Evolutionary conservation across 805 yeast species (phyloP).

Genomic region (Priceomyces castillae): DNA sequence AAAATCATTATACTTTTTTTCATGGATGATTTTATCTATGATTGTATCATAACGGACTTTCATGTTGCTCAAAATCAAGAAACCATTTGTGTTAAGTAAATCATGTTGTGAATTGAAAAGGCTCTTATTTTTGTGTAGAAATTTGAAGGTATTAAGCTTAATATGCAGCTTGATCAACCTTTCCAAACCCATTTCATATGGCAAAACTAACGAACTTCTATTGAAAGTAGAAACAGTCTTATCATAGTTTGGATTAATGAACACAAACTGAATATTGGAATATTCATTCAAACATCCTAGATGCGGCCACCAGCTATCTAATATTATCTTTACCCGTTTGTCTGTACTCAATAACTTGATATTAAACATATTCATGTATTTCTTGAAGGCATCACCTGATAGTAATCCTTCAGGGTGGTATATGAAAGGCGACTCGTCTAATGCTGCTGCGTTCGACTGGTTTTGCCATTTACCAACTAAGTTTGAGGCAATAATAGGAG

Average conservation of each 20-base stretch:
- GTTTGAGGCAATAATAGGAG: slow-evolving; percentile 22
- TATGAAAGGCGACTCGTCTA: slow-evolving; percentile 8
- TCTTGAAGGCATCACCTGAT: slow-evolving; percentile 14
- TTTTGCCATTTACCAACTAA: slow-evolving; percentile 2
- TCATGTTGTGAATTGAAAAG: not conserved
- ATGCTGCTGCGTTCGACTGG: not conserved
- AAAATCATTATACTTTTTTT: slow-evolving; percentile 6
- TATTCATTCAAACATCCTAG: slow-evolving; percentile 9
- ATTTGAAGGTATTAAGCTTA: slow-evolving; percentile 11
- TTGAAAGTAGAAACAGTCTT: slow-evolving; percentile 12
- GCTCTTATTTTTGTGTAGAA: slow-evolving; percentile 9
- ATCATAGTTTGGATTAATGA: slow-evolving; percentile 13
- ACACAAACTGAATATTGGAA: slow-evolving; percentile 15
- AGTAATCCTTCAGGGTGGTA: slow-evolving; percentile 20
- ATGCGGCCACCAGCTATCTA: slow-evolving; percentile 15
- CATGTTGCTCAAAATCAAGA: slow-evolving; percentile 8
- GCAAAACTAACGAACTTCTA: slow-evolving; percentile 7
- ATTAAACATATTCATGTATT: slow-evolving; percentile 18
- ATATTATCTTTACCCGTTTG: slow-evolving; percentile 15
- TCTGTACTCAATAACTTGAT: slow-evolving; percentile 8
- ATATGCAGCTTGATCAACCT: slow-evolving; percentile 13
- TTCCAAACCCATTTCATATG: slow-evolving; percentile 18
- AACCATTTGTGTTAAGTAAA: slow-evolving; percentile 5
- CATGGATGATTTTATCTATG: slow-evolving; percentile 6
- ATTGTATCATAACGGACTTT: slow-evolving; percentile 9